A percentile compares a stretch with the other conserved stretches of the same genome.
Conservation (phyloP, 768 basidiomycete genomes). For the Termitomyces sp. region DNA sequence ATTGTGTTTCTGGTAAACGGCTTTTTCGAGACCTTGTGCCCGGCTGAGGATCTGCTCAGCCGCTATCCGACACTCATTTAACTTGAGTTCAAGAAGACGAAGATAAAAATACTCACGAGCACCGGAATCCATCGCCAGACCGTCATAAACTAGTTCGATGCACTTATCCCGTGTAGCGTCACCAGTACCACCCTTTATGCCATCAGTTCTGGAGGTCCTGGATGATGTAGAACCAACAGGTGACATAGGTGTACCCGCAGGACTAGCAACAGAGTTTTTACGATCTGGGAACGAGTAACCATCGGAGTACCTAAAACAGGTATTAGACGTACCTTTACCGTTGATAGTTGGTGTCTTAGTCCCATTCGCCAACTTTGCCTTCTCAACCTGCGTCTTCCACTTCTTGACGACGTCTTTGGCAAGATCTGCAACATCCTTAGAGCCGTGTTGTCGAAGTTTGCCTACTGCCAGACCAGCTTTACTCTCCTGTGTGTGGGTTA, state of each 20-base stretch:
- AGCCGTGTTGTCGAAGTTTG: conserved; percentile 72
- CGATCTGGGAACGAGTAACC: neutral
- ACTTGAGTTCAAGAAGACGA: neutral
- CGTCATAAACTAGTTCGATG: conserved; percentile 86
- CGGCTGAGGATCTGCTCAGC: conserved; percentile 61
- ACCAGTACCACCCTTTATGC: conserved; percentile 52
- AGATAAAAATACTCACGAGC: conserved; percentile 61
- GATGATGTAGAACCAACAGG: conserved; percentile 24
- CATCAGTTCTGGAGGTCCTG: conserved; percentile 70
- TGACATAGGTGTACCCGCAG: conserved; percentile 36
- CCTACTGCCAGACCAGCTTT: conserved; percentile 91
- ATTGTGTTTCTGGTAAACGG: conserved; percentile 45
- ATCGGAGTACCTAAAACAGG: conserved; percentile 2
- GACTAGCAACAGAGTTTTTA: conserved; percentile 22
- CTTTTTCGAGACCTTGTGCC: conserved; percentile 68
- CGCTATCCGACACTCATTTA: conserved; percentile 37
- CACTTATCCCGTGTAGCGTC: conserved; percentile 85
- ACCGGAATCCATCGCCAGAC: conserved; percentile 78
- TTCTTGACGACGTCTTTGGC: conserved; percentile 90
- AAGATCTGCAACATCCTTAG: conserved; percentile 70
- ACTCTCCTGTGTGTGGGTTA: conserved; percentile 59
- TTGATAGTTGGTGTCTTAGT: conserved; percentile 17
- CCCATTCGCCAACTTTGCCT: conserved; percentile 38
- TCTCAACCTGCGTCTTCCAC: conserved; percentile 88
- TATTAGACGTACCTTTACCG: conserved; percentile 27